These are phyloP conservation scores for Eleusine coracana DNA, from an alignment of 176 grass and related monocot genomes.

Conservation along the genomic window DNA sequence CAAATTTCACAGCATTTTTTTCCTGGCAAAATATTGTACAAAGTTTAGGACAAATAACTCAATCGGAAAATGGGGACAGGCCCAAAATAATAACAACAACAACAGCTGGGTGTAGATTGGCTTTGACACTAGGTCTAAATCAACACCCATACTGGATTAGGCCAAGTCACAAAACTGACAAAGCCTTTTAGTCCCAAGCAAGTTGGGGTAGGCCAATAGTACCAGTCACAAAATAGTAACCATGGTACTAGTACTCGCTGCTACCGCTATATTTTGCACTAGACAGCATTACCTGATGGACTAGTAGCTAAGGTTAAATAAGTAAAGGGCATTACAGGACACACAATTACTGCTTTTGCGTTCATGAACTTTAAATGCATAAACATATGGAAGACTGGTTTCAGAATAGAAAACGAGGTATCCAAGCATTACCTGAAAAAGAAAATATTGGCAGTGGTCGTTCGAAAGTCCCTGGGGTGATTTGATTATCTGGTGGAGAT, in stretches of 20 bases:
- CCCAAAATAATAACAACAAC: too few species aligned
- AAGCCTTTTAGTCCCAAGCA: too few species aligned
- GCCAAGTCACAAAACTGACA: not conserved
- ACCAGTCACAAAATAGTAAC: slow-evolving; percentile 6
- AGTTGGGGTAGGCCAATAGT: not conserved
- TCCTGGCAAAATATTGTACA: too few species aligned
- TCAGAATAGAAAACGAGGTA: not conserved
- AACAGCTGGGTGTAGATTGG: too few species aligned
- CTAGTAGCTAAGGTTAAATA: not conserved
- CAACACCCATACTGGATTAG: not conserved
- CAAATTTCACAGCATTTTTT: too few species aligned
- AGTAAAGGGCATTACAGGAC: not conserved
- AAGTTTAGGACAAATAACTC: too few species aligned
- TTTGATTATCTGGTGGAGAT: slow-evolving; percentile 74
- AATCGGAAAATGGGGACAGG: too few species aligned
- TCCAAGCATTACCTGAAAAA: slow-evolving; percentile 59
- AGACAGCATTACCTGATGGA: not conserved
- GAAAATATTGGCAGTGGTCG: slow-evolving; percentile 73
- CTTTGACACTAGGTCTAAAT: too few species aligned
- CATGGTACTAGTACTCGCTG: slow-evolving; percentile 2
- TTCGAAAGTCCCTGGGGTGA: slow-evolving; percentile 65
- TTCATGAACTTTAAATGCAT: not conserved
- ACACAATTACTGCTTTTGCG: not conserved
- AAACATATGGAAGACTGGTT: not conserved
- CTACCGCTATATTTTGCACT: not conserved